Base-by-base conservation (phyloP, 371 early-diverging fungal genomes). In the Capniomyces stellatus region DNA sequence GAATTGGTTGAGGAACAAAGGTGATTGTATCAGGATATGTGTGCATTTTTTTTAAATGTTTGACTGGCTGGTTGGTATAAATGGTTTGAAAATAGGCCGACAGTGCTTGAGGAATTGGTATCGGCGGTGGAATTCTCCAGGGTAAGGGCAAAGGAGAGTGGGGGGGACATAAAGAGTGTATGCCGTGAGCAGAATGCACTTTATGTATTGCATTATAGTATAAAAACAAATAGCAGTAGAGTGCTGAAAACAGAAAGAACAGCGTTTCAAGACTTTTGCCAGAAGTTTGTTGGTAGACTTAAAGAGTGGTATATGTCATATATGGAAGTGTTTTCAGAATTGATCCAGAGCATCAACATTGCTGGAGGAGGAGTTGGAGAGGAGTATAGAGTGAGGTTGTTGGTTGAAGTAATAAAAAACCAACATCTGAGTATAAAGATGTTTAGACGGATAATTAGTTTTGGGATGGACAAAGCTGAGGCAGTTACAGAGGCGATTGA, bases 181-280 rank as follows among this genome's bases (percentile, higher is more conserved):
- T 18, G 2, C 25, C 15, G 21, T 31, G 13, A 29, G 23, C 74
- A 82, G 50, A 78, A 85, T 23, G 64, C 77, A 22, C 66, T 91
- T n/a, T 75, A 81, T 43, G 82, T 79, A 2, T 62, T 91, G 3
- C 81, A 85, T 55, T 73, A 82, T 58, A 81, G 85, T 3, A 67
- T 91, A 40, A 83, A 86, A 54, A 78, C 77, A 49, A 67, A 89
- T n/a, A 80, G 82, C 52, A 77, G 86, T 15, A 77, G 83, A 54
- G 71, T 76, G n/a, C 60, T 89, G 40, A 73, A 82, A 3, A 58
- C 75, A 15, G 79, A 82, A 35, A 75, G 85, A 49, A 31, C 6
- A 2, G 51, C 51, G 3, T 51, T 51, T 24, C 29, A 51, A 51
- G 18, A 23, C 3, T 51, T 51, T 35, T 30, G 35, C 6, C 6